Evolutionary conservation across 2,329 filamentous ascomycete genomes (phyloP).

Genomic region (Ophiostoma himal-ulmi): DNA sequence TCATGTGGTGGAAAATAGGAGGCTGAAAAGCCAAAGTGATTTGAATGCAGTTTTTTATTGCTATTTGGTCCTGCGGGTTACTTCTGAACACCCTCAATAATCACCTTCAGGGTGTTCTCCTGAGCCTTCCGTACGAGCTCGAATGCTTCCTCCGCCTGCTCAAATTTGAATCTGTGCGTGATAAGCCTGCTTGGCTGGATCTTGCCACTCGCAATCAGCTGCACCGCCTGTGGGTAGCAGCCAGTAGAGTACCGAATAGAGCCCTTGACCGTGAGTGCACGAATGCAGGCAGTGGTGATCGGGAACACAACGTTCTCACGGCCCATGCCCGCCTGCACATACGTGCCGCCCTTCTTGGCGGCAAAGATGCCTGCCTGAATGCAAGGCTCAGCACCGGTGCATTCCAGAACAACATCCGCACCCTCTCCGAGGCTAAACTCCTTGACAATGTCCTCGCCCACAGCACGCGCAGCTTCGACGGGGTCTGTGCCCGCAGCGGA

Average conservation of each 20-base stretch:
- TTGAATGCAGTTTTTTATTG: background rate
- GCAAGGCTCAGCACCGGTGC: constrained; percentile 73
- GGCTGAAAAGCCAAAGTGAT: no score
- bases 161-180: constrained; percentile 33
- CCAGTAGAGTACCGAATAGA: constrained; percentile 45
- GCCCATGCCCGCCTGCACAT: constrained; percentile 49
- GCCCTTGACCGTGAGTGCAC: constrained; percentile 41
- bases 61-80: background rate
- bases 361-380: constrained; percentile 63
- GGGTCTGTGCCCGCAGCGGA: constrained; percentile 36
- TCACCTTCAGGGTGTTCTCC: constrained; percentile 24
- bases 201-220: constrained; percentile 42
- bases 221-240: constrained; percentile 45
- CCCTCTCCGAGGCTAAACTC: constrained; percentile 49
- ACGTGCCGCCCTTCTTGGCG: constrained; percentile 40
- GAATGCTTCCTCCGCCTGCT: constrained; percentile 23
- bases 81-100: background rate
- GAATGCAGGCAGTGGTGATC: constrained; percentile 45
- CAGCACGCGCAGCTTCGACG: constrained; percentile 40
- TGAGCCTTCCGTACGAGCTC: constrained; percentile 21
- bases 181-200: constrained; percentile 36
- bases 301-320: constrained; percentile 43
- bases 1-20: no score
- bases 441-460: constrained; percentile 37
- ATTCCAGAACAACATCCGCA: constrained; percentile 66